Percentiles rank a stretch among this genome's conserved stretches.
Evolutionary conservation across 805 yeast species (phyloP).

Genomic region (Candida vaughaniae): DNA sequence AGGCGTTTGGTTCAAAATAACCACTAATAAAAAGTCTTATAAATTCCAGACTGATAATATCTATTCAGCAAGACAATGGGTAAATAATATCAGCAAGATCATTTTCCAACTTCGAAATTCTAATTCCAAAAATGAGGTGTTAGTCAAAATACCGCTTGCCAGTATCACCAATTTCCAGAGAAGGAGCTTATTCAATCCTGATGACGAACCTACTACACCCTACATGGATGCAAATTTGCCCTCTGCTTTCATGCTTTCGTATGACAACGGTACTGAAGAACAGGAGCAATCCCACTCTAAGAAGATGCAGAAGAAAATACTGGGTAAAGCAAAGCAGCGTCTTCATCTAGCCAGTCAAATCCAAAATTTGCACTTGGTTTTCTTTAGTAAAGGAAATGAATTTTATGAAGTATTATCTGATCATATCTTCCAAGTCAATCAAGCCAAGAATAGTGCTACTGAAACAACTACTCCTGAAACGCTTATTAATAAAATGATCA

Average conservation of each 20-base stretch:
- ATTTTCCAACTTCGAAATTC: conserved; percentile 63
- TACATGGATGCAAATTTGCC: conserved; percentile 11
- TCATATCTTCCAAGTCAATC: conserved; percentile 15
- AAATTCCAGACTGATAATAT: conserved; percentile 72
- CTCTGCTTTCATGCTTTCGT: conserved; percentile 7
- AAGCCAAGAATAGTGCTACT: conserved; percentile 4
- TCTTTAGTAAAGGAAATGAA: conserved; percentile 51
- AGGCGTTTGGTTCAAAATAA: conserved; percentile 55
- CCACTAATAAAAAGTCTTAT: conserved; percentile 57
- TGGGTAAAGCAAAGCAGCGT: conserved; percentile 9
- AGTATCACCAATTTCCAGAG: conserved; percentile 64
- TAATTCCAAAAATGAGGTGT: conserved; percentile 68
- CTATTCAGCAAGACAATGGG: conserved; percentile 80
- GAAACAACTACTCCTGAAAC: conserved; percentile 5
- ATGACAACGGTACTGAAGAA: neutral
- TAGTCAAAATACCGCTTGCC: conserved; percentile 71
- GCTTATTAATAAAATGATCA: conserved; percentile 3
- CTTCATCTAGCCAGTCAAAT: conserved; percentile 17
- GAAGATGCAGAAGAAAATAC: conserved; percentile 10
- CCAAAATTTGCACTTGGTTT: conserved; percentile 71
- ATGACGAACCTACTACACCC: conserved; percentile 4
- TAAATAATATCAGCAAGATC: conserved; percentile 66
- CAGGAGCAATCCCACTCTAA: neutral
- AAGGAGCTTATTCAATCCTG: conserved; percentile 23
- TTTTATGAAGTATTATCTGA: conserved; percentile 39